phyloP scores from a whole-genome alignment of 352 stramenopile genomes.

The Blastocystis sp. region DNA sequence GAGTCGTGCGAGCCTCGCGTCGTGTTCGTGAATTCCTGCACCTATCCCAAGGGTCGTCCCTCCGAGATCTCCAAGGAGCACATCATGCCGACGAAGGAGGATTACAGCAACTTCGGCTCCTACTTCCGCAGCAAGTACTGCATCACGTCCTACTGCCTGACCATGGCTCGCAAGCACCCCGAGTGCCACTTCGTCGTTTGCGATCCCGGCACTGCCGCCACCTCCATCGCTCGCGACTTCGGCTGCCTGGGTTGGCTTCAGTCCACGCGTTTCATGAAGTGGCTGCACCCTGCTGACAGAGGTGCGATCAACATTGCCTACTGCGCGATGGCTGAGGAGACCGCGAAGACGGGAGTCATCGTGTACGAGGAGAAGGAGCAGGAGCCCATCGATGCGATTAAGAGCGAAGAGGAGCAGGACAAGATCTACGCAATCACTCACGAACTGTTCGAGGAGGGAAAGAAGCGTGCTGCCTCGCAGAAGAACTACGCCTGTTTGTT shows the following conservation, averaged over 20 bases:
- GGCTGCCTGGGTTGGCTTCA: conserved; percentile 26
- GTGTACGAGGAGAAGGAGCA: background rate
- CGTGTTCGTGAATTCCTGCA: conserved; percentile 29
- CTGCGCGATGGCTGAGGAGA: background rate
- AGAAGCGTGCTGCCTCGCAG: background rate
- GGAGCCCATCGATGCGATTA: background rate
- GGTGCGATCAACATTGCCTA: background rate
- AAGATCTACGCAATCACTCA: background rate
- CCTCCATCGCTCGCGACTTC: conserved; percentile 40
- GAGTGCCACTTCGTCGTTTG: background rate
- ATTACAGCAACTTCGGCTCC: conserved; percentile 2
- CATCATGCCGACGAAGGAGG: background rate
- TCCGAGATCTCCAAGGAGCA: background rate
- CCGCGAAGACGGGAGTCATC: background rate
- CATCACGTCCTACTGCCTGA: conserved; percentile 30
- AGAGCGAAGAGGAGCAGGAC: background rate
- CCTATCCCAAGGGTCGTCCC: conserved; percentile 14
- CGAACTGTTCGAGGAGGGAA: background rate
- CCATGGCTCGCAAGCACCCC: conserved; percentile 11
- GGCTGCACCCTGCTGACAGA: background rate
- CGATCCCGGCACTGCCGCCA: conserved; percentile 41
- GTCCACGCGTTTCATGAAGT: background rate
- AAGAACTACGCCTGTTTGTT: background rate
- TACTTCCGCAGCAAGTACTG: conserved; percentile 63
- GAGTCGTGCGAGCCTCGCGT: conserved; percentile 1